Evolutionary conservation across 805 yeast species (phyloP).

Genomic region (Candida namnaoensis): DNA sequence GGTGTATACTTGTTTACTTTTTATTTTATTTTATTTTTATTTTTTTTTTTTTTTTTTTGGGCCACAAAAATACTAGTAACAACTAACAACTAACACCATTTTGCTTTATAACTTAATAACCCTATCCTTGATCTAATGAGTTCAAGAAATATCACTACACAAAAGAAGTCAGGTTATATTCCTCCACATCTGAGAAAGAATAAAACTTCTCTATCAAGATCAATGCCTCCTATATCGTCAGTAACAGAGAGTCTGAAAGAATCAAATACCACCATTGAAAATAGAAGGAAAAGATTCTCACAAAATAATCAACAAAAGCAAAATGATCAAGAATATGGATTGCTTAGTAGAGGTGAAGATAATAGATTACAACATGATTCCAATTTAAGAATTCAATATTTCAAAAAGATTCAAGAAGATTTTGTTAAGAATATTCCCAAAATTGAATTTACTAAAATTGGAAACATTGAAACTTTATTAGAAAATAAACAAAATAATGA

Average conservation of each 20-base stretch:
- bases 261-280: conserved; percentile 12
- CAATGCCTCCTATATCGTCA: no score
- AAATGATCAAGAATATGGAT: conserved; percentile 32
- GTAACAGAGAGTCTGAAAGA: background rate
- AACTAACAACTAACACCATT: no score
- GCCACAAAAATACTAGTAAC: no score
- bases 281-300: conserved; percentile 25
- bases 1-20: no score
- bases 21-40: no score
- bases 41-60: no score
- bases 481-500: background rate
- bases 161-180: no score
- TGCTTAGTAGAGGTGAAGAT: conserved; percentile 55
- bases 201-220: no score
- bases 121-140: no score
- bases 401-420: conserved; percentile 25
- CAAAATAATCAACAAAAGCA: conserved; percentile 13
- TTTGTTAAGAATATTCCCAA: conserved; percentile 11
- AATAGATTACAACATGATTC: conserved; percentile 35
- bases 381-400: conserved; percentile 30
- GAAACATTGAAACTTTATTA: background rate
- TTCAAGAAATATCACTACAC: no score
- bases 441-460: background rate
- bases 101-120: no score
- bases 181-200: no score